A percentile compares a stretch with the other conserved stretches of the same genome.
Evolutionary conservation across 2,329 filamentous ascomycete species (phyloP).

Genomic region (Colletotrichum trifolii): DNA sequence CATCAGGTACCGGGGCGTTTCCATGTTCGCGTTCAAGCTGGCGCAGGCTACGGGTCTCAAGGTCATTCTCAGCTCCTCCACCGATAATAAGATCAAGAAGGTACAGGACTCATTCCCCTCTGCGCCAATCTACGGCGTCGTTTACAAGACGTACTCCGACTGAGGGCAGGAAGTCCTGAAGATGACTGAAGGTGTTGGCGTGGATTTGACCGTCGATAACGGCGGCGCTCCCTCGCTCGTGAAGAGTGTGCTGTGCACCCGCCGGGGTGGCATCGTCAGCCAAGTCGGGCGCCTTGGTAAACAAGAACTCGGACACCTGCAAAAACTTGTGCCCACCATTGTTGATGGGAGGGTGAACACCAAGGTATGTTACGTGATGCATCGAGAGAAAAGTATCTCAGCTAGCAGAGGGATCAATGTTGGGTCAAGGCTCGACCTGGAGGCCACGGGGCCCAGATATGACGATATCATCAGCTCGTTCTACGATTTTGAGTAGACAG

Average conservation of each 20-base stretch:
- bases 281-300: constrained; percentile 55
- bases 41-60: constrained; percentile 45
- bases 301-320: constrained; percentile 43
- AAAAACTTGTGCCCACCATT: constrained; percentile 48
- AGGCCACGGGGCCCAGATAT: constrained; percentile 48
- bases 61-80: constrained; percentile 51
- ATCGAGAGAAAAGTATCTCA: neutral
- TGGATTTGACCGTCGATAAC: constrained; percentile 52
- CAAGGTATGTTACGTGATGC: neutral
- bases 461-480: constrained; percentile 52
- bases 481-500: constrained; percentile 51
- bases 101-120: constrained; percentile 24
- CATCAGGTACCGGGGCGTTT: constrained; percentile 50
- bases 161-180: constrained; percentile 48
- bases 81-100: constrained; percentile 41
- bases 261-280: constrained; percentile 54
- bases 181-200: constrained; percentile 46
- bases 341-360: constrained; percentile 46
- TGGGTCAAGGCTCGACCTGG: constrained; percentile 52
- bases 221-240: constrained; percentile 51
- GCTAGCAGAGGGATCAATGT: constrained; percentile 51
- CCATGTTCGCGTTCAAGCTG: constrained; percentile 49
- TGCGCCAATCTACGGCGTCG: constrained; percentile 41
- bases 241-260: constrained; percentile 51
- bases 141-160: constrained; percentile 43